These are phyloP conservation scores for Phytophthora palmivora DNA, from an alignment of 352 stramenopile species.

Conservation along the genomic window DNA sequence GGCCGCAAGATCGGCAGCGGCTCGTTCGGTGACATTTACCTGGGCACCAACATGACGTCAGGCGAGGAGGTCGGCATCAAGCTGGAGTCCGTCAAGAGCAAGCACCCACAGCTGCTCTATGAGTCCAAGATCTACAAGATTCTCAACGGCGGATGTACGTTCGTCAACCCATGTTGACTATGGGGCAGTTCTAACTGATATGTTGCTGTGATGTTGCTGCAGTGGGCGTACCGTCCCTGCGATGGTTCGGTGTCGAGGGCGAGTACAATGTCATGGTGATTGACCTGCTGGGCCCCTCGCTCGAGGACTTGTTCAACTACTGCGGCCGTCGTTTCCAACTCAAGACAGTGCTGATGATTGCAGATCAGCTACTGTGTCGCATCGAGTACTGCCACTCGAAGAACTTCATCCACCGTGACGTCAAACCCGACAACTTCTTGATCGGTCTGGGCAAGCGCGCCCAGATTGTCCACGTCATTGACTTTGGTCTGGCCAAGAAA, in stretches of 20 bases:
- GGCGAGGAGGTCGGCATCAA: conserved; percentile 99
- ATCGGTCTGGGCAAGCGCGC: conserved; percentile 89
- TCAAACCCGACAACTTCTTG: conserved; percentile 93
- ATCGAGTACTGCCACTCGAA: conserved; percentile 91
- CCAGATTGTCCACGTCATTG: conserved; percentile 89
- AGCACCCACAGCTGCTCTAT: conserved; percentile 99
- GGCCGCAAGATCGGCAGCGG: conserved; percentile 99
- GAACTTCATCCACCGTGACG: conserved; percentile 92
- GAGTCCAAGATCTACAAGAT: conserved; percentile 99
- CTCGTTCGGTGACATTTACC: conserved; percentile 99
- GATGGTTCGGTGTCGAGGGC: conserved; percentile 99
- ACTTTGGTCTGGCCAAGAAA: conserved; percentile 92
- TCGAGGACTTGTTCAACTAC: conserved; percentile 92
- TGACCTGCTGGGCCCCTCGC: conserved; percentile 97
- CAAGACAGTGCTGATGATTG: conserved; percentile 97
- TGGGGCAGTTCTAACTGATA: conserved; percentile 18
- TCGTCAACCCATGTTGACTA: not conserved
- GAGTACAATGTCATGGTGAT: conserved; percentile 99
- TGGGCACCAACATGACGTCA: conserved; percentile 99
- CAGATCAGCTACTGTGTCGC: conserved; percentile 86
- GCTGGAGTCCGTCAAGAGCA: conserved; percentile 97
- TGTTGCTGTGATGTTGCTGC: conserved; percentile 27
- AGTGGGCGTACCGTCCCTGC: conserved; percentile 98
- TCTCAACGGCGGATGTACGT: conserved; percentile 98
- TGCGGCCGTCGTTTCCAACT: conserved; percentile 91